Evolutionary conservation across 2,329 filamentous ascomycete species (phyloP).

Genomic region (Huntiella savannae): DNA sequence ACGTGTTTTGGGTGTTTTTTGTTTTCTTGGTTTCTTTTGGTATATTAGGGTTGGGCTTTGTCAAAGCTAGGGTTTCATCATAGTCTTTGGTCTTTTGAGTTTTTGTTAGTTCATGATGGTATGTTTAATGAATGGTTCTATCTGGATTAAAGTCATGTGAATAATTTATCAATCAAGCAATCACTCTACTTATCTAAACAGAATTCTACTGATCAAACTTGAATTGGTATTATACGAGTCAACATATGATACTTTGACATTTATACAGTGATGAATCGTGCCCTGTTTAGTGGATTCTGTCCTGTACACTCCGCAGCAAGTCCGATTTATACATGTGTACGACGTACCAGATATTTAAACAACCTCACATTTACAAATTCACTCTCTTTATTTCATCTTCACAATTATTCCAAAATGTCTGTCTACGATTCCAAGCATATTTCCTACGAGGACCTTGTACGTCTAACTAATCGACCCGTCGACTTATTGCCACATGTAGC

Average conservation of each 20-base stretch:
- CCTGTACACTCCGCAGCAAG: too few species aligned
- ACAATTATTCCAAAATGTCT: constrained; percentile 7
- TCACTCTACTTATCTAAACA: too few species aligned
- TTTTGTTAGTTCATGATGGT: not conserved
- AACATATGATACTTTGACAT: too few species aligned
- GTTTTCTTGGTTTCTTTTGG: not conserved
- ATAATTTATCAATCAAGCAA: too few species aligned
- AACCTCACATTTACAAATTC: too few species aligned
- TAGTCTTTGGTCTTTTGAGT: not conserved
- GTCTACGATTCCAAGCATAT: constrained; percentile 10
- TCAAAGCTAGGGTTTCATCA: not conserved
- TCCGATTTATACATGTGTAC: too few species aligned
- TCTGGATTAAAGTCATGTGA: not conserved
- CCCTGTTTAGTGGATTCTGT: too few species aligned
- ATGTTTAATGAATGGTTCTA: not conserved
- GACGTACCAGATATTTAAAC: too few species aligned
- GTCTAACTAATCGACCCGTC: not conserved
- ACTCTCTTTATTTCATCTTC: too few species aligned
- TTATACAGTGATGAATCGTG: too few species aligned
- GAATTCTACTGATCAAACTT: too few species aligned
- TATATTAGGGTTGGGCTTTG: not conserved
- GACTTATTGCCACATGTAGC: not conserved
- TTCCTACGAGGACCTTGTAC: constrained; percentile 11
- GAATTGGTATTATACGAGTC: too few species aligned
- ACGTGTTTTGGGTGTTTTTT: not conserved